Evolutionary conservation across 768 basidiomycete species (phyloP).

Genomic region (Cubamyces sp.): DNA sequence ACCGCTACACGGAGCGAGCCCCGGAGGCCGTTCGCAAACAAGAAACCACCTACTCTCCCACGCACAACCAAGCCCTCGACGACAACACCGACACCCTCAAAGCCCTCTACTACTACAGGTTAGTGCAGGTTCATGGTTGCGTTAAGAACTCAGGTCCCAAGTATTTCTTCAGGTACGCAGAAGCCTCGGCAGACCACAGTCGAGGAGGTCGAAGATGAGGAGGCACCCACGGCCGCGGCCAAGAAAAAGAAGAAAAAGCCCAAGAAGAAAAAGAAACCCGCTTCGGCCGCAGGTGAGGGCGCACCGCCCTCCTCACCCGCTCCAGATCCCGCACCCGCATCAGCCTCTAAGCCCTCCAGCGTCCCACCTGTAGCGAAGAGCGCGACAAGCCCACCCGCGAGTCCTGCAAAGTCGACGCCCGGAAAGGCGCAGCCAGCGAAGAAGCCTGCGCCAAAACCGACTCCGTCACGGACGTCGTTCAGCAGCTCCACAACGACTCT

Average conservation of each 20-base stretch:
- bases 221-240: slow-evolving; percentile 43
- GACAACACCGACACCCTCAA: slow-evolving; percentile 2
- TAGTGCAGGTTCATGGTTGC: neutral
- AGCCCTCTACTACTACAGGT: neutral
- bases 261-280: slow-evolving; percentile 62
- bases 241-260: slow-evolving; percentile 82
- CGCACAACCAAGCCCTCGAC: slow-evolving; percentile 6
- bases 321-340: slow-evolving; percentile 17
- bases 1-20: slow-evolving; percentile 41
- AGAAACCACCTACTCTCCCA: slow-evolving; percentile 15
- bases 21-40: slow-evolving; percentile 26
- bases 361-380: neutral
- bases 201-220: slow-evolving; percentile 78
- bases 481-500: slow-evolving; percentile 29
- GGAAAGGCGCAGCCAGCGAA: slow-evolving; percentile 9
- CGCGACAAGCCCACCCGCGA: slow-evolving; percentile 29
- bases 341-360: slow-evolving; percentile 22
- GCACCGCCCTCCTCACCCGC: slow-evolving; percentile 25
- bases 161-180: slow-evolving; percentile 9
- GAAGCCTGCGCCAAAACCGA: slow-evolving; percentile 11
- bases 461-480: slow-evolving; percentile 12
- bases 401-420: slow-evolving; percentile 15
- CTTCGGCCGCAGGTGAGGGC: slow-evolving; percentile 27
- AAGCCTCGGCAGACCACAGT: slow-evolving; percentile 55
- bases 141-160: neutral